Evolutionary conservation across 2,329 filamentous ascomycete species (phyloP).

Genomic region (Neofusicoccum kwambonambiense): DNA sequence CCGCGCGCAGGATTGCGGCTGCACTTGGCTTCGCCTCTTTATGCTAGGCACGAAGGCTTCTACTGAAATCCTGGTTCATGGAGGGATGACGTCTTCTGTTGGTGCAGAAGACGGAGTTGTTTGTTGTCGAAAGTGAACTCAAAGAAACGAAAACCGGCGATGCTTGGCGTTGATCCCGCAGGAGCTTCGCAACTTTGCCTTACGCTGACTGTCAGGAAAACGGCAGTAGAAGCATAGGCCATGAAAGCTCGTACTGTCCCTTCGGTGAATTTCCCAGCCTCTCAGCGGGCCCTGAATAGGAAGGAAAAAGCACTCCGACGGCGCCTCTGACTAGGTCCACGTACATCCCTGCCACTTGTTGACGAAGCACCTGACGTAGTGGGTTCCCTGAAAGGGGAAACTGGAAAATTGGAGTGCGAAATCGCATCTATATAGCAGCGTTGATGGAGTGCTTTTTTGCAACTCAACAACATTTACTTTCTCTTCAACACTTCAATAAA

Average conservation of each 20-base stretch:
- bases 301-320: not conserved
- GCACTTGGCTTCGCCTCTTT: not conserved
- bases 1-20: not conserved
- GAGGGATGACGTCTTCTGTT: too few species aligned
- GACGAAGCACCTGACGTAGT: slow-evolving; percentile 6
- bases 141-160: too few species aligned
- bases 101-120: too few species aligned
- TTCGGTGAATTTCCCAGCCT: not conserved
- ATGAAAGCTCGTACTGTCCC: not conserved
- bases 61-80: not conserved
- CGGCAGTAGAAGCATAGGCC: not conserved
- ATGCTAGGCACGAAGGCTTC: not conserved
- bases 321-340: not conserved
- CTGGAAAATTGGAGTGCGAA: too few species aligned
- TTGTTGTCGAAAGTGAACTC: too few species aligned
- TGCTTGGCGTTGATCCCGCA: too few species aligned
- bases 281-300: not conserved
- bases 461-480: not conserved
- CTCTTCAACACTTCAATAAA: not conserved
- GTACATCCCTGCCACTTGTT: slow-evolving; percentile 7
- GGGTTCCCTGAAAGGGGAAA: not conserved
- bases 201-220: not conserved
- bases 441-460: not conserved
- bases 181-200: too few species aligned
- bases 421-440: not conserved